These are phyloP conservation scores for Mycena epipterygia DNA, from an alignment of 768 basidiomycete genomes.

Conservation along the genomic window DNA sequence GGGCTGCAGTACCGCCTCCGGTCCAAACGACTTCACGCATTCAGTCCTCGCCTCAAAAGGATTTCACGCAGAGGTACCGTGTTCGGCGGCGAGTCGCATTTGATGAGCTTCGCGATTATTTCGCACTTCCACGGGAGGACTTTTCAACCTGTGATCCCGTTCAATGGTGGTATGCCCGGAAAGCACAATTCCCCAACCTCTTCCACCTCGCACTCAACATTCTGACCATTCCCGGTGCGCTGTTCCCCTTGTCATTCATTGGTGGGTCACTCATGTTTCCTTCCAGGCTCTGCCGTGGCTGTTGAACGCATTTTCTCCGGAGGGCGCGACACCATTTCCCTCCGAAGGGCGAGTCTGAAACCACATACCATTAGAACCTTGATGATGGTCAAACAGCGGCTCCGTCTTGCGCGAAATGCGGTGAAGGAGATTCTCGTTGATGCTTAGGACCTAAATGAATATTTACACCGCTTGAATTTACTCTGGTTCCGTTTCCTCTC, in stretches of 20 bases:
- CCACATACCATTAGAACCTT: slow-evolving; percentile 8
- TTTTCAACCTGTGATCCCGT: background rate
- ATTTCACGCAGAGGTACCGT: slow-evolving; percentile 1
- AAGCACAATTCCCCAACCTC: slow-evolving; percentile 4
- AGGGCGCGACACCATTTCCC: slow-evolving; percentile 15
- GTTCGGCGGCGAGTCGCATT: background rate
- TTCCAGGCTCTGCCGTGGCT: slow-evolving; percentile 16
- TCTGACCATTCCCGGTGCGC: slow-evolving; percentile 3
- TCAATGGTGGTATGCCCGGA: slow-evolving; percentile 6
- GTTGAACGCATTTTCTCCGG: background rate
- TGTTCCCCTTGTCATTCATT: background rate
- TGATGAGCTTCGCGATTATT: slow-evolving; percentile 9
- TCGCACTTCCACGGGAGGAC: slow-evolving; percentile 1
- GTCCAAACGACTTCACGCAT: slow-evolving; percentile 1
- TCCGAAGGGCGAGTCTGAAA: slow-evolving; percentile 11
- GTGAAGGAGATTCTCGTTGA: slow-evolving; percentile 12
- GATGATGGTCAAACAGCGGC: slow-evolving; percentile 13
- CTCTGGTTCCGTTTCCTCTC: slow-evolving; percentile 5
- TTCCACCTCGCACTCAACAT: background rate
- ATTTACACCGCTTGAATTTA: slow-evolving; percentile 1
- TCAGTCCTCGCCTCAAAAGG: slow-evolving; percentile 2
- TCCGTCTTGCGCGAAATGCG: slow-evolving; percentile 4
- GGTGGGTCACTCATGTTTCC: background rate
- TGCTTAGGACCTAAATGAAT: slow-evolving; percentile 7
- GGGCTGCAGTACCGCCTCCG: background rate